Base-by-base conservation (phyloP, 202 grass and related monocot genomes). In the Eragrostis tef region DNA sequence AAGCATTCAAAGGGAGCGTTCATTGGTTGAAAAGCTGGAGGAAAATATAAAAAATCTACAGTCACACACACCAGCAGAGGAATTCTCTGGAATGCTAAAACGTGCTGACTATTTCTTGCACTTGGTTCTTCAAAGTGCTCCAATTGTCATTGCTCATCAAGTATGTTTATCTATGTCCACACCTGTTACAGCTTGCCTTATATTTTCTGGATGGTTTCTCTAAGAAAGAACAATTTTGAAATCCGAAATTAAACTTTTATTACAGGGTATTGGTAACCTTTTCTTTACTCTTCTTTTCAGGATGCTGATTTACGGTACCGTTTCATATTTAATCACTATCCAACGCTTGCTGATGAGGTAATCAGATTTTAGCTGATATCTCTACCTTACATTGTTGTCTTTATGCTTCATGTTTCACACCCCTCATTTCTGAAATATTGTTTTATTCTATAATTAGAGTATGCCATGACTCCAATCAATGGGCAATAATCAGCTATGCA, bases 291-390 rank as follows among this genome's bases (percentile, higher is more conserved):
- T 70, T 72, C 3, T 61, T 91, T 91, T 78, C 87, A 97, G 94
- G 94, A 97, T 86, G 73, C 77, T 70, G 90, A 97, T 4, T 89
- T 97, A 68, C 90, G 89, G 49, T 97, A 97, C 65, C 90, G 94
- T 68, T 97, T 97, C 89, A 97, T 97, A 81, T 97, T 92, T 81
- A 97, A 97, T 80, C 92, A 97, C 86, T 97, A 89, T 76, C 94
- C 94, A 36, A 82, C 91, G 81, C 92, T 97, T 66, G 94, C 70
- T 67, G 94, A 94, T 64, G 94, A 97, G 94, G 94, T 97, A 92
- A 77, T 85, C 11, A 79, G 19, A n/a, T 79, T 79, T 79, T 44
- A 36, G 12, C 60, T 34, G n/a, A 81, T 61, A 58, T 36, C 44
- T 77, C 72, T 41, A 47, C 53, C 31, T 41, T 79, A 25, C 42